Base-by-base conservation (phyloP, 2,329 filamentous ascomycete species). In the Zasmidium citrigriseum region DNA sequence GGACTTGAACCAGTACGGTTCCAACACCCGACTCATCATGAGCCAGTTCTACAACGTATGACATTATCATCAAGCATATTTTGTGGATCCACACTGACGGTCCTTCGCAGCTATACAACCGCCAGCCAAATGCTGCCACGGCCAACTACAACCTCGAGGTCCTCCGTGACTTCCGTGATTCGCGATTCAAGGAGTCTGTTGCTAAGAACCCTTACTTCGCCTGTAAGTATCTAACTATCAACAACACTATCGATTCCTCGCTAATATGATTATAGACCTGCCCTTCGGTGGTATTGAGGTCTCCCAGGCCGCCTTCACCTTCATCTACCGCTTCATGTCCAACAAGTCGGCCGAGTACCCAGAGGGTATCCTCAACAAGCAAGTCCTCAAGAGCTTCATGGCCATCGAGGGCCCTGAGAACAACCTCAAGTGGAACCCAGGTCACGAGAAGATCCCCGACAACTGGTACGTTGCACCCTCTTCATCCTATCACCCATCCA, bases 361-460 rank as follows among this genome's bases (percentile, higher is more conserved):
- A 1, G 70, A 73, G 25, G 74, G 75, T 23, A 60, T 67, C 22
- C 66, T 77, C 10, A 70, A 74, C 60, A 69, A 72, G 53, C 64
- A 73, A 10, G 68, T 72, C 1, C 63, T 79, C 11, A 77, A 75
- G 62, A 72, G 70, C 46, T 78, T 77, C 68, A 73, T 72, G 59
- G 68, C 74, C 53, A 68, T 79, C 45, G 65, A 60, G 4, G 74
- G 73, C 18, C 60, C 68, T 1, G 67, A 71, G 29, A 68, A 70
- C 57, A 68, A 68, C 55, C 60, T 66, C 22, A 57, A 55, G 11
- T 73, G 72, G 64, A 68, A 64, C 2, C 64, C 62, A 9, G 77
- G 75, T 24, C 57, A 73, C 46, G 77, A 80, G 62, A 66, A 70
- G 5, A 77, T 80, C 56, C 77, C 78, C 2, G 68, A 77, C 38